Percentiles rank a stretch among this genome's conserved stretches.
Conservation (phyloP, 768 basidiomycete species). For the Suillus placidus region DNA sequence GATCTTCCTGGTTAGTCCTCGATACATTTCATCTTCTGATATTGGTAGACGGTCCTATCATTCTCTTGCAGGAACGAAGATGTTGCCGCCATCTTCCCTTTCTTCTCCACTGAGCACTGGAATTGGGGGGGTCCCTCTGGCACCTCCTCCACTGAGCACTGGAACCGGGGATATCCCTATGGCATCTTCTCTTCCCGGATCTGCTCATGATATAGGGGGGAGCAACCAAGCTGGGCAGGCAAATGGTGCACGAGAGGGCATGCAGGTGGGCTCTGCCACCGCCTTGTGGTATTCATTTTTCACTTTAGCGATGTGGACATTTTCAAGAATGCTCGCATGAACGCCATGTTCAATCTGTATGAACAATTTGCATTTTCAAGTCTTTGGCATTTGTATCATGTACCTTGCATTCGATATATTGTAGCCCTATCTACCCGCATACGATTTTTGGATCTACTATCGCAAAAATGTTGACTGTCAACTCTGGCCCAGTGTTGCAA, state of each 20-base stretch:
- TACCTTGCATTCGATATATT: constrained; percentile 1
- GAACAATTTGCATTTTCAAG: background rate
- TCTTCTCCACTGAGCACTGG: constrained; percentile 25
- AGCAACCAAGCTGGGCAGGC: constrained; percentile 5
- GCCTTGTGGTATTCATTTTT: constrained; percentile 22
- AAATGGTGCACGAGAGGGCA: constrained; percentile 21
- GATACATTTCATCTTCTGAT: background rate
- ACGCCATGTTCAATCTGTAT: background rate
- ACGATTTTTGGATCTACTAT: background rate
- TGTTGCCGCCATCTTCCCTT: constrained; percentile 43
- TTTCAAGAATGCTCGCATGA: constrained; percentile 22
- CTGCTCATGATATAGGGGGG: background rate
- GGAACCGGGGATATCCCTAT: constrained; percentile 32
- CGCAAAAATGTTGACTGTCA: background rate
- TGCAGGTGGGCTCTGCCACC: constrained; percentile 11
- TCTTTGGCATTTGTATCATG: constrained; percentile 1
- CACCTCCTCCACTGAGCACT: constrained; percentile 25
- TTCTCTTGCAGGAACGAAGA: constrained; percentile 38
- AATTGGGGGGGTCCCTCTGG: constrained; percentile 34
- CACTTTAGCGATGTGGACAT: constrained; percentile 23
- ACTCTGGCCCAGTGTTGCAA: too few species aligned
- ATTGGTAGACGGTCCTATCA: background rate
- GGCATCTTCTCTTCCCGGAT: constrained; percentile 15
- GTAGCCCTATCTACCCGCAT: constrained; percentile 1
- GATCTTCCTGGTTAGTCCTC: constrained; percentile 33